These are phyloP conservation scores for Pseudogymnoascus sp. DNA, from an alignment of 2,329 filamentous ascomycete species.

Conservation along the genomic window DNA sequence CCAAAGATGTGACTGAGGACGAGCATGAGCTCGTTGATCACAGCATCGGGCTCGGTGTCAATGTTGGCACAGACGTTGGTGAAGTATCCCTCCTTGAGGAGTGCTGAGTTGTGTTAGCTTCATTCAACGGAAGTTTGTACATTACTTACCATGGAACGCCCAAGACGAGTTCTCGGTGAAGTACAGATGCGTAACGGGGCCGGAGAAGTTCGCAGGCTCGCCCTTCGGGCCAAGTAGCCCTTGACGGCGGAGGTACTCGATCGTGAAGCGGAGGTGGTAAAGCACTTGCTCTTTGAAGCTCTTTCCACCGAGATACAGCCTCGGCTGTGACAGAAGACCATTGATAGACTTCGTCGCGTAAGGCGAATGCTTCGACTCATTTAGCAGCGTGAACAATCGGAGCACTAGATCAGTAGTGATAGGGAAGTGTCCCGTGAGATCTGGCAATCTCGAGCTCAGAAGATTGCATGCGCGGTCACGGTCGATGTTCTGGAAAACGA, in stretches of 20 bases:
- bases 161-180: constrained; percentile 71
- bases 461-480: constrained; percentile 58
- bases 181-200: constrained; percentile 65
- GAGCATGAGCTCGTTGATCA: constrained; percentile 57
- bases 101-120: constrained; percentile 33
- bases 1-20: constrained; percentile 67
- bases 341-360: constrained; percentile 59
- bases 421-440: constrained; percentile 71
- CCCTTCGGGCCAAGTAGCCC: constrained; percentile 56
- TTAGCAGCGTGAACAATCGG: constrained; percentile 59
- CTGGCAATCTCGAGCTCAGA: constrained; percentile 66
- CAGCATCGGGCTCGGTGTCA: constrained; percentile 40
- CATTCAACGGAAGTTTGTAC: background rate
- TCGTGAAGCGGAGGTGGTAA: constrained; percentile 73
- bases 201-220: constrained; percentile 65
- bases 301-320: constrained; percentile 64
- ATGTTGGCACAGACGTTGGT: constrained; percentile 55
- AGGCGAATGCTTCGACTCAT: constrained; percentile 56
- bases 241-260: constrained; percentile 70
- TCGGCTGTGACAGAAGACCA: constrained; percentile 62
- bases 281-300: constrained; percentile 63
- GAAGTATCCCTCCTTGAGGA: constrained; percentile 67
- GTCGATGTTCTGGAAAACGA: constrained; percentile 66
- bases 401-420: constrained; percentile 68
- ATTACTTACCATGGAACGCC: constrained; percentile 56